Evolutionary conservation across 331 rosid genomes (phyloP), one percentile per base, ranked within the genome.

Genomic region (Spiraea crenata): DNA sequence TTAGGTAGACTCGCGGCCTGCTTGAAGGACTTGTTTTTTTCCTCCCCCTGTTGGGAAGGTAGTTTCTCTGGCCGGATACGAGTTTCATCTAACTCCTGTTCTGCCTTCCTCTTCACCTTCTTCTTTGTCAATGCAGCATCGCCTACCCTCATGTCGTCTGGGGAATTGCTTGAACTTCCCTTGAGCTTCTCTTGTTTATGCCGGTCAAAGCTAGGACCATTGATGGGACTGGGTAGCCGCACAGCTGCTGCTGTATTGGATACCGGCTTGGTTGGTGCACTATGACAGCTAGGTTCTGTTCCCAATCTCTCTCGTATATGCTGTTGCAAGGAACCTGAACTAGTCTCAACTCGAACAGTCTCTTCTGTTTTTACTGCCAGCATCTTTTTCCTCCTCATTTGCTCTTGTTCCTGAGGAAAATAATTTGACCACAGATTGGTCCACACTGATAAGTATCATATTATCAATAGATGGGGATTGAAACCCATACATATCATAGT

Each of bases 41-140:
- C 97, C 70, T 93, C 99, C 65, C 91, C 91, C 77, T 73, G 92
- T 72, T 63, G 83, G 39, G 85, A 63, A 72, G 80, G 50, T 52
- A 74, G 40, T 82, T 85, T 91, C 77, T 87, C 96, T 0, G 85
- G 77, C 49, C 87, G 85, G 60, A 55, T 68, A 66, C 80, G 88
- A 51, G 74, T 77, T 79, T 82, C 92, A 16, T 89, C 93, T 63
- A 75, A 76, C 71, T 91, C 98, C 41, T 50, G 49, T 57, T 89
- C 99, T 42, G 95, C 87, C 83, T 80, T 95, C 80, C 93, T 86
- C 86, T 88, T 95, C 42, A 75, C 79, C 87, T 95, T 90, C 82
- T 88, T 92, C 86, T 88, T 95, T 41, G 78, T 71, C 72, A 83
- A 14, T 9, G 73, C 78, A 48, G 84, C 87, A 12, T 93, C 95